Evolutionary conservation across 495 filamentous ascomycete species (phyloP).

Genomic region (Podospora appendiculata): DNA sequence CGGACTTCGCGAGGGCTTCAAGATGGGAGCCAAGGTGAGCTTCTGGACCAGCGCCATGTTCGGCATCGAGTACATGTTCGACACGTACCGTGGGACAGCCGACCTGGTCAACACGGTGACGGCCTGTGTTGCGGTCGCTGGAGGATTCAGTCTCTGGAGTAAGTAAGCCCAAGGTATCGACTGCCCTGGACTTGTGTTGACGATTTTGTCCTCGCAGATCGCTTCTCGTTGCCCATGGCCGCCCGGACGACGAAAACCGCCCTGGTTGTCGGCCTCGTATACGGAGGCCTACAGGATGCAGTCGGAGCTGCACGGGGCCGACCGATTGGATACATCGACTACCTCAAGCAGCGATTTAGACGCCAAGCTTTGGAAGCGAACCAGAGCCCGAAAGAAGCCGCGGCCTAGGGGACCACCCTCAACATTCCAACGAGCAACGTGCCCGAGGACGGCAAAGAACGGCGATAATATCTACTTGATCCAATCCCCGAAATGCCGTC

Average conservation of each 20-base stretch:
- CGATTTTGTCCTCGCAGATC: conserved; percentile 46
- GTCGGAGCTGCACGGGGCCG: conserved; percentile 51
- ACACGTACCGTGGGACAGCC: conserved; percentile 59
- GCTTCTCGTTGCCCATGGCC: conserved; percentile 72
- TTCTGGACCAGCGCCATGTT: conserved; percentile 63
- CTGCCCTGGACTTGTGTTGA: not conserved
- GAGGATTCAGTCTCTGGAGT: conserved; percentile 84
- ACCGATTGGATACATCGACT: conserved; percentile 64
- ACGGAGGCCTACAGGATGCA: conserved; percentile 69
- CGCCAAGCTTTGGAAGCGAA: not conserved
- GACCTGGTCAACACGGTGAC: conserved; percentile 71
- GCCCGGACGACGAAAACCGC: conserved; percentile 79
- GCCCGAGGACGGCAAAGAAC: no score
- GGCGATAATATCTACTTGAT: no score
- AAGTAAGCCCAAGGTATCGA: conserved; percentile 21
- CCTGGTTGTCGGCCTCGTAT: conserved; percentile 66
- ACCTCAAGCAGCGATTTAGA: conserved; percentile 33
- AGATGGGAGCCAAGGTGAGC: conserved; percentile 63
- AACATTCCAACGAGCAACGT: no score
- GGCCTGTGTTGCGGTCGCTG: conserved; percentile 73
- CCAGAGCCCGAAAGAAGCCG: conserved; percentile 72
- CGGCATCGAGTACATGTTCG: conserved; percentile 74
- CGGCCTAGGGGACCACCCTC: conserved; percentile 28
- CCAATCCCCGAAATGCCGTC: no score
- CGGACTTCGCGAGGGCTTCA: conserved; percentile 66